These are phyloP conservation scores for Prunus padus DNA, from an alignment of 306 rosid species.

Conservation along the genomic window DNA sequence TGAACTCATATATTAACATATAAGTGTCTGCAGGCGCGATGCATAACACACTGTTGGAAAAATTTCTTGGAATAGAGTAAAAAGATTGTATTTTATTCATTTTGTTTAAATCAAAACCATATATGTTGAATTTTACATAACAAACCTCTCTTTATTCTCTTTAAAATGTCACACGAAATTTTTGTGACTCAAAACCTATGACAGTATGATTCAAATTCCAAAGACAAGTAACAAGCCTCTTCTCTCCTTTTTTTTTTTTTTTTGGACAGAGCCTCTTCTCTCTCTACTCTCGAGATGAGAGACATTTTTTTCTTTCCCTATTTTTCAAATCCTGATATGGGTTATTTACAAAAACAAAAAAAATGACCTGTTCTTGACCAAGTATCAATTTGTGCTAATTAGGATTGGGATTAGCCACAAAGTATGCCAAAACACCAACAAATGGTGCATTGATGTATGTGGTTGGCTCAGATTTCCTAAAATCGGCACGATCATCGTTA, in stretches of 20 bases:
- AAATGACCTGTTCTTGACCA: conserved; percentile 8
- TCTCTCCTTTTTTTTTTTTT: too few relatives aligned
- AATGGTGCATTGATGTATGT: conserved; percentile 96
- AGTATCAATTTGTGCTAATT: conserved; percentile 12
- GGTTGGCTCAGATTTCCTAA: conserved; percentile 77
- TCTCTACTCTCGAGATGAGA: conserved; percentile 66
- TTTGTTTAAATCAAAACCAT: not conserved
- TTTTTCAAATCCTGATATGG: conserved; percentile 18
- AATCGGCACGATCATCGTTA: conserved; percentile 74
- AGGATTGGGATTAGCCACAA: conserved; percentile 61
- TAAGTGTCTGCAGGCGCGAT: too few relatives aligned
- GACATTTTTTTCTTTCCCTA: conserved; percentile 32
- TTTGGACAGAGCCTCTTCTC: conserved; percentile 77
- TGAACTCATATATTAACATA: too few relatives aligned
- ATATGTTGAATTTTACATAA: not conserved
- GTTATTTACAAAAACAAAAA: conserved; percentile 12
- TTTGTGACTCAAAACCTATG: conserved; percentile 36
- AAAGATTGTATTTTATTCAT: not conserved
- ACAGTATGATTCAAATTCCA: not conserved
- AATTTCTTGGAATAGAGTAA: not conserved
- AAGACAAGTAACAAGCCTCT: conserved; percentile 51
- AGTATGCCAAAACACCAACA: conserved; percentile 74
- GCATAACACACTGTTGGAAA: not conserved
- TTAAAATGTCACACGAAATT: conserved; percentile 27
- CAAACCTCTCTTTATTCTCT: not conserved